Base-by-base conservation (phyloP, 345 rosid species). In the Brassica incana region DNA sequence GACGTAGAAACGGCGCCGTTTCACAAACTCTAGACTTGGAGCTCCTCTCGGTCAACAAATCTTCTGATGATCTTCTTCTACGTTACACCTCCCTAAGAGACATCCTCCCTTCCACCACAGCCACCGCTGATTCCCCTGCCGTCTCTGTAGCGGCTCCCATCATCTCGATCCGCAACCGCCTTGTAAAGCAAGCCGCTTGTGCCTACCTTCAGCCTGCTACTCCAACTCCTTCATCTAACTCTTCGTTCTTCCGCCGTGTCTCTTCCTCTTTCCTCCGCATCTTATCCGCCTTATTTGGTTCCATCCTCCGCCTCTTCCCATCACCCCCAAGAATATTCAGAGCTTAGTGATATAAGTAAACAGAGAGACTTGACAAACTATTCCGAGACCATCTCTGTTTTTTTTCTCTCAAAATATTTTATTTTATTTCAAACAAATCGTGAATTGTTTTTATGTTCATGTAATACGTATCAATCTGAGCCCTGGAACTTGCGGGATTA, bases 141-240 rank as follows among this genome's bases (percentile, higher is more conserved):
- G 69, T 25, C 54, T 12, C 83, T 25, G 14, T 74, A 0, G 63
- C 32, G 15, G 85, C 84, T 58, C 73, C 84, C 67, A 27, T 33
- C 67, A 84, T 94, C 60, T 77, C 89, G 27, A 94, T 95, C 79
- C 97, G 99, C 6, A 88, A 92, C 82, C 97, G 86, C 76, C 88
- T 95, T n/a, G 92, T 95, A 1, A 95, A 95, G 84, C 93, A 91
- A 76, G 99, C 99, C 1, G 97, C 97, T 52, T 90, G 95, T 85
- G 91, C 99, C 35, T 95, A 92, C 79, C 98, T 93, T 56, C 95
- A 87, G 77, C 98, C 97, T 68, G 78, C 94, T 67, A 87, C 90
- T 8, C 88, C 92, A 3, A 90, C 76, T 25, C 86, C 91, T 45
- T 79, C 91, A 1, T 78, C 81, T 52, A 67, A 74, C 5, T 81